Conservation (phyloP, 495 filamentous ascomycete genomes). For the Parathielavia appendiculata region DNA sequence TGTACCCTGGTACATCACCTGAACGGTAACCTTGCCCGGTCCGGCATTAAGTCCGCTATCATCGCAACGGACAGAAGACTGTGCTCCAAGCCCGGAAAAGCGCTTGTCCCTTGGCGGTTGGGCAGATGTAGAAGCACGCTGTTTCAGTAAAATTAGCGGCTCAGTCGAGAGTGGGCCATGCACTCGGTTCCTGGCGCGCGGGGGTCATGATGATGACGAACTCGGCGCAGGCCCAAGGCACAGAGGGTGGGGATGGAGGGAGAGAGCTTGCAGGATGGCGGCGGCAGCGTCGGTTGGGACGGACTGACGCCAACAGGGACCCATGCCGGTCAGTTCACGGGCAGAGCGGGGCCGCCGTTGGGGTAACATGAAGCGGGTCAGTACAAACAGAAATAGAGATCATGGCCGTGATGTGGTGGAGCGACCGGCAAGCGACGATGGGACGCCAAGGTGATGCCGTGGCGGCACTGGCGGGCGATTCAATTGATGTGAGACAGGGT, state of each 20-base stretch:
- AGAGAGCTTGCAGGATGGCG: not conserved
- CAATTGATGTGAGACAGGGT: constrained; percentile 17
- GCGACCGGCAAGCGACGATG: not conserved
- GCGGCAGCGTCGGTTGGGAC: not conserved
- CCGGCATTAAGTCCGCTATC: not conserved
- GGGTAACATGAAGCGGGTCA: constrained; percentile 7
- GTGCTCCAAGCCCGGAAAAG: not conserved
- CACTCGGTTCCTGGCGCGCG: not conserved
- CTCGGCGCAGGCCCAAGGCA: not conserved
- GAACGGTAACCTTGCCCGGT: constrained; percentile 1
- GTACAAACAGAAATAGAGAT: constrained; percentile 14
- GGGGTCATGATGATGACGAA: constrained; percentile 1
- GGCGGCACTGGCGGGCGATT: constrained; percentile 1
- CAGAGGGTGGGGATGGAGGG: not conserved
- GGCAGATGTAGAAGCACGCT: not conserved
- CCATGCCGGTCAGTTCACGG: constrained; percentile 12
- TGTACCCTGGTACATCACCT: not conserved
- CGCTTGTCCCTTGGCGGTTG: not conserved
- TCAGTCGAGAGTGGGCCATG: constrained; percentile 6
- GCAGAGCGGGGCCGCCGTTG: not conserved
- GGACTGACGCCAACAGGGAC: constrained; percentile 11
- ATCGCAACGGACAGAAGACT: not conserved
- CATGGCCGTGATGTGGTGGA: constrained; percentile 9
- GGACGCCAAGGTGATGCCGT: constrained; percentile 14
- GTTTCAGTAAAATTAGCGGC: constrained; percentile 26